Percentiles rank a stretch among this genome's conserved stretches.
Evolutionary conservation across 2,329 filamentous ascomycete species (phyloP).

Genomic region (Aspergillus ochraceus): DNA sequence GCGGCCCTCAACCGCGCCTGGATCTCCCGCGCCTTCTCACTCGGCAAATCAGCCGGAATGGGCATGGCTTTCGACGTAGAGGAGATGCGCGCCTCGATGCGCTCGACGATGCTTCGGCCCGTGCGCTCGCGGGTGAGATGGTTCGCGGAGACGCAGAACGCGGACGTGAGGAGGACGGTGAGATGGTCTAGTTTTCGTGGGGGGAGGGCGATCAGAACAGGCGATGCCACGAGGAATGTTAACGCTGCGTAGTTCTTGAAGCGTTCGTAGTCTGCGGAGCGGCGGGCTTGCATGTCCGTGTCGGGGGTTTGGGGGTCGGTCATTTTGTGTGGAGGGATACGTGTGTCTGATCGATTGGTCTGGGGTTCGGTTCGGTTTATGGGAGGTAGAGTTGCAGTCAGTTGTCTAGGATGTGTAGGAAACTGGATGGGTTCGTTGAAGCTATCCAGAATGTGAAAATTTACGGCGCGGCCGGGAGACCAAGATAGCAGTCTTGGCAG

Average conservation of each 20-base stretch:
- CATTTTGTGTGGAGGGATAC: background rate
- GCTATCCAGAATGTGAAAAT: background rate
- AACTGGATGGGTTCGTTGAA: background rate
- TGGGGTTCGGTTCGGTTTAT: background rate
- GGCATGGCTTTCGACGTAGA: slow-evolving; percentile 13
- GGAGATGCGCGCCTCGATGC: slow-evolving; percentile 27
- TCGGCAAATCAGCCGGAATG: slow-evolving; percentile 26
- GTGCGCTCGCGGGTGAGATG: slow-evolving; percentile 39
- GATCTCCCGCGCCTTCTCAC: slow-evolving; percentile 34
- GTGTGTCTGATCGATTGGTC: no score
- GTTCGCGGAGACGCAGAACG: slow-evolving; percentile 42
- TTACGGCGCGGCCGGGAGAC: background rate
- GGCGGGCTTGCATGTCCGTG: slow-evolving; percentile 12
- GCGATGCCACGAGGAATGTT: slow-evolving; percentile 37
- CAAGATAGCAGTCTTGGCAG: background rate
- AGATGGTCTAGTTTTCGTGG: slow-evolving; percentile 41
- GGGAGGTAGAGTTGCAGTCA: background rate
- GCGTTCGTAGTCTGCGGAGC: slow-evolving; percentile 38
- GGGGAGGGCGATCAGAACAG: slow-evolving; percentile 34
- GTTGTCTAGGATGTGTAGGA: background rate
- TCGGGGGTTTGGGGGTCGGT: background rate
- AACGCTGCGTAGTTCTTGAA: slow-evolving; percentile 44
- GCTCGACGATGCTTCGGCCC: slow-evolving; percentile 36
- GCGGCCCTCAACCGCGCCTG: slow-evolving; percentile 32
- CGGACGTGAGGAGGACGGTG: slow-evolving; percentile 38